Evolutionary conservation across 345 rosid genomes (phyloP), one percentile per base, ranked within the genome.

Genomic region (Moricandia arvensis): DNA sequence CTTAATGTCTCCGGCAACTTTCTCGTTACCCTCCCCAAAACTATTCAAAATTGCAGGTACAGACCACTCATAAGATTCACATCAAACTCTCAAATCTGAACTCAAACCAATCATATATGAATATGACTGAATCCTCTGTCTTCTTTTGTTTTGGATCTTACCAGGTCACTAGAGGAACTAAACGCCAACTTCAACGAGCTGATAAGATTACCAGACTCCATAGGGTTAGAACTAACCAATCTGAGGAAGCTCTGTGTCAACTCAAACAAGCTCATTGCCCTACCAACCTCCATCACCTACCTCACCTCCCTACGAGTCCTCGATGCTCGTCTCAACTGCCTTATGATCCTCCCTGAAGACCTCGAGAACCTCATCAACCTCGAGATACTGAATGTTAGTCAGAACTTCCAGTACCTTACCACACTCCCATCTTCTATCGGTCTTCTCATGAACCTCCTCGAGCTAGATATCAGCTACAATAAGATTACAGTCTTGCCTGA

Each of bases 141-240:
- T 15, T 41, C 24, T 57, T 71, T 49, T 5, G 64, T 71, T 57
- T 55, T 55, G 64, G 58, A 1, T 54, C 60, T 8, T 34, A 4
- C 64, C 84, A 93, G 97, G 77, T 85, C 78, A 27, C 66, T 94
- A 17, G 97, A 90, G 82, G 97, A 94, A 74, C 38, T 94, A 78
- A 91, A 90, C 70, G 90, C 86, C 43, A 94, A 94, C 80, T 94
- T 94, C 87, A 91, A 94, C 90, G 84, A 87, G 88, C 89, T 94
- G 4, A 71, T 67, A 6, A 80, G 45, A 68, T 82, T 94, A 29
- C 97, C 97, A 29, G 90, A 90, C 29, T 85, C 81, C 0, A 82
- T 94, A 0, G 97, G 98, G n/a, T 87, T 86, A 34, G 89, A 90
- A 62, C 80, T 91, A 18, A 53, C 78, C 1, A 88, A 89, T 72